phyloP scores from a whole-genome alignment of 768 basidiomycete genomes.

The Xerocomus spinulosus region DNA sequence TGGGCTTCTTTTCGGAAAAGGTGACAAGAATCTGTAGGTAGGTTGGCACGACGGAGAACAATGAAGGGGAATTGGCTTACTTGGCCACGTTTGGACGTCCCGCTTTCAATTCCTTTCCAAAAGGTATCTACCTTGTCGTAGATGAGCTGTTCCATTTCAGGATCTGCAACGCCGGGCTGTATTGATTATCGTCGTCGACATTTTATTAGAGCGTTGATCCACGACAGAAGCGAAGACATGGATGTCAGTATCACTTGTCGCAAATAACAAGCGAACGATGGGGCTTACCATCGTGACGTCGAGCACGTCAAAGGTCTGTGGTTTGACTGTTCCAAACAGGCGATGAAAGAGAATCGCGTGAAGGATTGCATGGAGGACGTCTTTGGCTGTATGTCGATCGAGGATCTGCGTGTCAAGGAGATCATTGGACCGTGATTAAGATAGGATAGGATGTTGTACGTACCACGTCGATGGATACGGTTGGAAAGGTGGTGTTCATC shows the following conservation, averaged over 20 bases:
- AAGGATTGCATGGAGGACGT: constrained; percentile 71
- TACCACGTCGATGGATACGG: constrained; percentile 30
- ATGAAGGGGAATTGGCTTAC: constrained; percentile 31
- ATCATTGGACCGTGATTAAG: not conserved
- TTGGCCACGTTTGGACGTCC: constrained; percentile 61
- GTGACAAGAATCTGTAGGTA: constrained; percentile 54
- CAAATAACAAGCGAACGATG: not conserved
- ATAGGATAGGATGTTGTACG: not conserved
- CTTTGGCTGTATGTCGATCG: constrained; percentile 67
- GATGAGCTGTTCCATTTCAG: constrained; percentile 65
- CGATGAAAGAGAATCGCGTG: constrained; percentile 83
- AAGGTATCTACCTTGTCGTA: constrained; percentile 74
- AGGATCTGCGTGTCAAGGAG: constrained; percentile 46
- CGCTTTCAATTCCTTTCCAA: constrained; percentile 71
- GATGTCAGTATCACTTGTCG: constrained; percentile 1
- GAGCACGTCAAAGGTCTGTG: constrained; percentile 71
- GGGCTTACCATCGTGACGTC: constrained; percentile 76
- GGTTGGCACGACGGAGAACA: not conserved
- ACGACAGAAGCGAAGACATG: not conserved
- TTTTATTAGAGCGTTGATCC: not conserved
- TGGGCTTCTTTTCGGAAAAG: constrained; percentile 71
- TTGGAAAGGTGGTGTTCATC: constrained; percentile 28
- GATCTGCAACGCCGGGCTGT: constrained; percentile 76
- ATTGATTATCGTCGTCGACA: not conserved
- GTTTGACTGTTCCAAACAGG: constrained; percentile 74